Percentiles rank a stretch among this genome's conserved stretches.
phyloP scores from a whole-genome alignment of 805 yeast genomes.

The Isabelozyma pseudorhagii region DNA sequence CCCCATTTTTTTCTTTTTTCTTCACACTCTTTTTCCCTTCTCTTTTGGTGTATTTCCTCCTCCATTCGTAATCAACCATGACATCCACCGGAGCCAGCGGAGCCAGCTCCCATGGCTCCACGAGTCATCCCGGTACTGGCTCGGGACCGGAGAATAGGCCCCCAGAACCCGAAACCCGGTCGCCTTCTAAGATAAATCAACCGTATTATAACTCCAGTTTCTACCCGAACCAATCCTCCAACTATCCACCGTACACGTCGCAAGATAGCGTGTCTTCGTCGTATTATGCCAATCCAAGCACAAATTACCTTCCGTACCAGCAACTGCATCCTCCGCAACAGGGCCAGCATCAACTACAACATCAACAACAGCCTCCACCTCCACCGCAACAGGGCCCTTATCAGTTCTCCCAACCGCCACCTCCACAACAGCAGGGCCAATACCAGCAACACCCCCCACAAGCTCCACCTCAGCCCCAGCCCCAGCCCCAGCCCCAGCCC shows the following conservation, averaged over 20 bases:
- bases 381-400: slow-evolving; percentile 4
- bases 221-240: background rate
- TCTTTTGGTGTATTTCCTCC: background rate
- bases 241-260: background rate
- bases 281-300: background rate
- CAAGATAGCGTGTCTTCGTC: background rate
- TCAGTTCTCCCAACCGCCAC: background rate
- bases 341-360: slow-evolving; percentile 4
- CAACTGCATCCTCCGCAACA: slow-evolving; percentile 4
- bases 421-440: slow-evolving; percentile 1
- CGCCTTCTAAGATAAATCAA: background rate
- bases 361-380: slow-evolving; percentile 4
- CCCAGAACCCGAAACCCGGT: background rate
- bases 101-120: background rate
- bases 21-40: background rate
- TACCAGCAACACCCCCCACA: slow-evolving; percentile 7
- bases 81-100: background rate
- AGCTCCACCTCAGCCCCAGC: slow-evolving; percentile 4
- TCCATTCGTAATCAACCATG: background rate
- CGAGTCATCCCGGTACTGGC: background rate
- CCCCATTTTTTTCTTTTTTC: background rate
- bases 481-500: slow-evolving; percentile 5
- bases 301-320: slow-evolving; percentile 1
- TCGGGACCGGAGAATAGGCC: background rate
- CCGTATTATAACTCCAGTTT: background rate